A percentile compares a stretch with the other conserved stretches of the same genome.
Conservation (phyloP, 176 grass and related monocot species). For the Aegilops longissima region DNA sequence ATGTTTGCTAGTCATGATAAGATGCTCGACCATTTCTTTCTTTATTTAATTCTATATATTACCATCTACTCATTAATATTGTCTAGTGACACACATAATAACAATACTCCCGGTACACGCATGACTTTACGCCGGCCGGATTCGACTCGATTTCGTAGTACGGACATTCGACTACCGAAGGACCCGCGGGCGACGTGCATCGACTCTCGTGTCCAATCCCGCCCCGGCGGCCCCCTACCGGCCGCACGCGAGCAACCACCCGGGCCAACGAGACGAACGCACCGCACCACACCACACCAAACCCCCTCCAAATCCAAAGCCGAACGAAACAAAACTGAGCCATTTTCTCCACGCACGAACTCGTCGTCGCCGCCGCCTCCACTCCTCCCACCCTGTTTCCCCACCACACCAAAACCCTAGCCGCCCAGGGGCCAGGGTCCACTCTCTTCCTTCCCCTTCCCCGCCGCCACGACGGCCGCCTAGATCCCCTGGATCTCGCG, state of each 20-base stretch:
- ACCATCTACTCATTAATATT: too few relatives aligned
- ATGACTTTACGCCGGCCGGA: too few relatives aligned
- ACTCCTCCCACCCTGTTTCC: background rate
- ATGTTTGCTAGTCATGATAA: too few relatives aligned
- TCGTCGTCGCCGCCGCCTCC: conserved; percentile 55
- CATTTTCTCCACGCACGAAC: conserved; percentile 51
- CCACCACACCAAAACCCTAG: conserved; percentile 50
- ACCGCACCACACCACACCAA: conserved; percentile 15
- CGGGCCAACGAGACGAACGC: conserved; percentile 13
- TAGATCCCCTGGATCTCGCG: conserved; percentile 40
- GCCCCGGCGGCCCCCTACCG: background rate
- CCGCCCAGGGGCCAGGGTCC: conserved; percentile 3
- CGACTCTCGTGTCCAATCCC: conserved; percentile 29
- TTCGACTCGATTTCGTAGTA: too few relatives aligned
- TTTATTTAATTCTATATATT: too few relatives aligned
- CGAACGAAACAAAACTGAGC: conserved; percentile 21
- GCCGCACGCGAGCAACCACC: conserved; percentile 3
- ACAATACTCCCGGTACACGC: too few relatives aligned
- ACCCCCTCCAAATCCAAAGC: conserved; percentile 31
- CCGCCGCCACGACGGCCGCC: conserved; percentile 9
- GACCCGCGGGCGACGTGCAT: conserved; percentile 31
- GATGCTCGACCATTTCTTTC: too few relatives aligned
- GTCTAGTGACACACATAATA: too few relatives aligned
- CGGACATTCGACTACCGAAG: background rate
- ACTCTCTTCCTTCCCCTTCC: background rate